Base-by-base conservation (phyloP, 2,329 filamentous ascomycete genomes). In the Aspergillus fischeri region DNA sequence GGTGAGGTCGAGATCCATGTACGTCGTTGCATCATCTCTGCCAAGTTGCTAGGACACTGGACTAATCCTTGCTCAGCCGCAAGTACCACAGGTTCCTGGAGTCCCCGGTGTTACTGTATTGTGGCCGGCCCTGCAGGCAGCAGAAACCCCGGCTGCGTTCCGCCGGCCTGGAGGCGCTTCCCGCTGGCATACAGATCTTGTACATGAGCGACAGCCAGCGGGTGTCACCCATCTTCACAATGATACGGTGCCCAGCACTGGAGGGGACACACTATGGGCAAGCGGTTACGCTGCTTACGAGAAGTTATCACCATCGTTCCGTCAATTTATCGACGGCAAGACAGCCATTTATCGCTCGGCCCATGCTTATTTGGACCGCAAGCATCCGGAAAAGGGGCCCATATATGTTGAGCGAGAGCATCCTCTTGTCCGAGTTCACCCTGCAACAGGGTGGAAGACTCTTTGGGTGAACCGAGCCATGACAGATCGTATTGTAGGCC, bases 181-280 rank as follows among this genome's bases (percentile, higher is more conserved):
- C 0, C 74, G 83, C 50, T 90, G 87, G 88, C 88, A 90, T 69
- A 83, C 82, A 7, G 87, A 90, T 65, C 80, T 90, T 0, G 87
- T 90, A 0, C 86, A 90, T 63, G 87, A 91, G 69, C 78, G 79
- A 35, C 86, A 90, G 56, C 87, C 88, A 1, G 86, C 88, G 0
- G 87, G 86, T 5, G 83, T 89, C 53, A 89, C 87, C 0, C 86
- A 89, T 67, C 76, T 89, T 5, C 86, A 89, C 73, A 88, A 88
- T 54, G 86, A 89, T 67, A 86, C 85, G 0, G 78, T 90, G 0
- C 86, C 86, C 0, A 78, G 78, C 0, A 68, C 84, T 0, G 88
- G 88, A 1, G 88, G 88, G 10, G 88, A 91, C 69, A 90, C 88
- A 0, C 80, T 90, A 0, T 91, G 88, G 87, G 85, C 87, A 0